These are phyloP conservation scores for Hygrocybe punicea DNA, from an alignment of 768 basidiomycete genomes.

Conservation along the genomic window DNA sequence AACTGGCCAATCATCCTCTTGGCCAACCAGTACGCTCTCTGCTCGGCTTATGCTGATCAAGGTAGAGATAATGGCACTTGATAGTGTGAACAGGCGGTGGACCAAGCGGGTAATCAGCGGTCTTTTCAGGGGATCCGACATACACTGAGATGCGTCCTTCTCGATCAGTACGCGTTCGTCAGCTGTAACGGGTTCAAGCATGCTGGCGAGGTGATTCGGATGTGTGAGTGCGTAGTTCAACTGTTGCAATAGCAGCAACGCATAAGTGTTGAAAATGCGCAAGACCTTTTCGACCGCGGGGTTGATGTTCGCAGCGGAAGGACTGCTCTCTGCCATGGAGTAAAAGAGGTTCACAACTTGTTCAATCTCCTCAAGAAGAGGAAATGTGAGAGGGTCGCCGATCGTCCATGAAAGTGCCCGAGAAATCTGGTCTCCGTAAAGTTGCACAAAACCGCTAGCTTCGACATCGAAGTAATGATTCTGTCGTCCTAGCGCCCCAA, in stretches of 20 bases:
- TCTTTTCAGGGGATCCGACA: constrained; percentile 61
- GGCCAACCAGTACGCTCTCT: constrained; percentile 60
- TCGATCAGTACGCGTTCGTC: constrained; percentile 73
- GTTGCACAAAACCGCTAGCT: constrained; percentile 78
- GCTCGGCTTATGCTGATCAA: constrained; percentile 68
- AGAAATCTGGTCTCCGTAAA: constrained; percentile 78
- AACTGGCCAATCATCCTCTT: constrained; percentile 69
- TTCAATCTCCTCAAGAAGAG: constrained; percentile 80
- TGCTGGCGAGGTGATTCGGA: constrained; percentile 79
- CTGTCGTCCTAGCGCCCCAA: constrained; percentile 57
- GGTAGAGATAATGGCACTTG: constrained; percentile 65
- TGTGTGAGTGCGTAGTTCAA: constrained; percentile 89
- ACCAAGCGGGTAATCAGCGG: constrained; percentile 72
- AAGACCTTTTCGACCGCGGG: constrained; percentile 61
- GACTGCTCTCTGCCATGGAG: constrained; percentile 60
- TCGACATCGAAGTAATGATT: constrained; percentile 82
- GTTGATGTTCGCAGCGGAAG: constrained; percentile 44
- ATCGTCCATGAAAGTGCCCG: constrained; percentile 80
- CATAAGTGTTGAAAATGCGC: constrained; percentile 62
- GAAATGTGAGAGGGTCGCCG: constrained; percentile 69
- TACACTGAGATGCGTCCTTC: constrained; percentile 49
- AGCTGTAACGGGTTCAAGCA: constrained; percentile 73
- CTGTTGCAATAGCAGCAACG: constrained; percentile 75
- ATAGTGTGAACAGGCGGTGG: constrained; percentile 67
- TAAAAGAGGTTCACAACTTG: constrained; percentile 75